Evolutionary conservation across 148 eudicot species (phyloP), one percentile per base, ranked within the genome.

Genomic region (Oxyria digyna): DNA sequence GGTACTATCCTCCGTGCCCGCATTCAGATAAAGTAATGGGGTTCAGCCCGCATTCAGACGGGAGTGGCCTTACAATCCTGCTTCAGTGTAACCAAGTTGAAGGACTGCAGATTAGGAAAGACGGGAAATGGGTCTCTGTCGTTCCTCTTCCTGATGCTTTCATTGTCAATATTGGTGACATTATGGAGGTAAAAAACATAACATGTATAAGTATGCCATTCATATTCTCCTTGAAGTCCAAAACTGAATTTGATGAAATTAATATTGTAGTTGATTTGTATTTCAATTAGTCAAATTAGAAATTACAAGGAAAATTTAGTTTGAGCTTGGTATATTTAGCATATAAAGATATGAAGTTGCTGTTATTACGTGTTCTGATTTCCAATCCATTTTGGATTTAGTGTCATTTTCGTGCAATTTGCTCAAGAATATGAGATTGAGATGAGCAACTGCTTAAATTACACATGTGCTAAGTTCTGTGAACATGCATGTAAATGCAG

Each of bases 1-100:
- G n/a, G n/a, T n/a, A n/a, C n/a, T n/a, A n/a, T 52, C 79, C 79
- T 2, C 76, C 82, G 41, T 79, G 82, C 46, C 82, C 82, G 2
- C 59, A 69, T 14, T 70, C 79, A 0, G 79, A 73, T 3, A 52
- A 65, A 23, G 82, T 76, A 18, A 73, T 75, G 6, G 82, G 82
- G n/a, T 49, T 76, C 35, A 73, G 76, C 2, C 79, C 79, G 1
- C 82, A 79, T 43, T 70, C 82, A 0, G 82, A 79, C 27, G 40
- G 57, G 0, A 74, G 46, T 33, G 79, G 23, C 26, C 79, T 79
- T 8, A 79, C 82, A 17, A 73, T 73, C 31, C 74, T 79, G 65
- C 69, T 72, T 18, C 82, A 75, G 69, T 43, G 69, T 4, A 70
- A 69, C 31, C 74, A 72, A 21, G 54, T 70, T 10, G 72, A 79